Percentiles rank a stretch among this genome's conserved stretches.
phyloP scores from a whole-genome alignment of 2,329 filamentous ascomycete species.

The Fusarium tanahbumbuense region DNA sequence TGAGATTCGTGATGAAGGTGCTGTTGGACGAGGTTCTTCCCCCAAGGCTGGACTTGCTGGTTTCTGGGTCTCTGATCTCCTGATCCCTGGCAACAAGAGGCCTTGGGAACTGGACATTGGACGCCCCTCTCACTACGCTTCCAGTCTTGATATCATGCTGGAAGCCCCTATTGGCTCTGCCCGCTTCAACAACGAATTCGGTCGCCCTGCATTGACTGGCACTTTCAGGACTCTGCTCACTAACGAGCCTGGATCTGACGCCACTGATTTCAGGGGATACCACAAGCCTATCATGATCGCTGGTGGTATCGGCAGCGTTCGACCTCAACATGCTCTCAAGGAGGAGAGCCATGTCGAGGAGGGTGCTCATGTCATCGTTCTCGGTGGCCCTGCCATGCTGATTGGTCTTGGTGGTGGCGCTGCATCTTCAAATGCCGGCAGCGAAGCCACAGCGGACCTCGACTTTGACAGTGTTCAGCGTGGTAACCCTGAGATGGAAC shows the following conservation, averaged over 20 bases:
- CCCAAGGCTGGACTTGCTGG: constrained; percentile 93
- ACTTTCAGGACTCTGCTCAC: constrained; percentile 92
- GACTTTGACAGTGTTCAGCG: constrained; percentile 98
- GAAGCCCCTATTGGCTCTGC: constrained; percentile 96
- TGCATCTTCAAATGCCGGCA: constrained; percentile 89
- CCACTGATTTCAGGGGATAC: constrained; percentile 83
- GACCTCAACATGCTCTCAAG: constrained; percentile 92
- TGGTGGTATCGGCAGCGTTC: constrained; percentile 90
- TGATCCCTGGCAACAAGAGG: constrained; percentile 83
- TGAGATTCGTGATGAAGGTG: constrained; percentile 94
- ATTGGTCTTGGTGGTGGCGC: constrained; percentile 96
- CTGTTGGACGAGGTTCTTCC: constrained; percentile 90
- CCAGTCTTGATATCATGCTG: constrained; percentile 95
- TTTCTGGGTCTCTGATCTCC: constrained; percentile 94
- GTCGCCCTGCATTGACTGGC: constrained; percentile 86
- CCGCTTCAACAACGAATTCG: constrained; percentile 98
- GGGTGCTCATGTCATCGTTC: constrained; percentile 90
- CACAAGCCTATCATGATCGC: constrained; percentile 99
- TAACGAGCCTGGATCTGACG: constrained; percentile 58
- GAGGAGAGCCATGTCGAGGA: constrained; percentile 80
- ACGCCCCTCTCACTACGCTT: constrained; percentile 90
- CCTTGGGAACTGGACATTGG: constrained; percentile 95
- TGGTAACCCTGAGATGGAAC: constrained; percentile 96
- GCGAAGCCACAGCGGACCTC: constrained; percentile 88
- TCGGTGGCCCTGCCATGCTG: constrained; percentile 96